Evolutionary conservation across 768 basidiomycete genomes (phyloP).

Genomic region (Rhizopogon vesiculosus): DNA sequence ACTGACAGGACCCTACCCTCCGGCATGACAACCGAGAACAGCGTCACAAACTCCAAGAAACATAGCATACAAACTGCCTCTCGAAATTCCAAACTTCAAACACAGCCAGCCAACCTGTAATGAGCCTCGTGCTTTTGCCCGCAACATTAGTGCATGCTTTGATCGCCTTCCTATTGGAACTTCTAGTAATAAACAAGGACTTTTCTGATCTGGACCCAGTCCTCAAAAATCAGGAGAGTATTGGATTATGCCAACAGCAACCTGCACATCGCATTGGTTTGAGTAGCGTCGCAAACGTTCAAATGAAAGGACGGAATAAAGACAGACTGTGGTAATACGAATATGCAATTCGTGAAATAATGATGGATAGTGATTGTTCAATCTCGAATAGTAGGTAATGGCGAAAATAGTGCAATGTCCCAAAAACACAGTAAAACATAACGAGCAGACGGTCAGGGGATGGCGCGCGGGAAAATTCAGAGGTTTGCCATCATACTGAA

Average conservation of each 20-base stretch:
- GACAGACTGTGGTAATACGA: neutral
- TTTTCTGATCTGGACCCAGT: too few relatives aligned
- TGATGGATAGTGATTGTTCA: neutral
- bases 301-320: neutral
- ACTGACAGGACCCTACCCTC: too few relatives aligned
- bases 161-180: too few relatives aligned
- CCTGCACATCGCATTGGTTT: neutral
- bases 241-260: neutral
- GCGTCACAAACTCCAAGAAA: too few relatives aligned
- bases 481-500: conserved; percentile 34
- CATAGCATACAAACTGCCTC: too few relatives aligned
- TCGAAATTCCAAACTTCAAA: too few relatives aligned
- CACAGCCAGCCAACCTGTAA: too few relatives aligned
- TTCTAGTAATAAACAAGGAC: too few relatives aligned
- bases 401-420: conserved; percentile 1
- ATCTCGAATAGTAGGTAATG: neutral
- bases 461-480: neutral
- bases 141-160: too few relatives aligned
- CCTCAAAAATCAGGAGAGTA: neutral
- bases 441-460: neutral
- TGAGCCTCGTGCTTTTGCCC: too few relatives aligned
- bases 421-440: neutral
- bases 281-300: neutral
- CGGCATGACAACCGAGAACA: too few relatives aligned
- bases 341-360: neutral